These are phyloP conservation scores for Colletotrichum somersetense DNA, from an alignment of 2,329 filamentous ascomycete species.

Conservation along the genomic window DNA sequence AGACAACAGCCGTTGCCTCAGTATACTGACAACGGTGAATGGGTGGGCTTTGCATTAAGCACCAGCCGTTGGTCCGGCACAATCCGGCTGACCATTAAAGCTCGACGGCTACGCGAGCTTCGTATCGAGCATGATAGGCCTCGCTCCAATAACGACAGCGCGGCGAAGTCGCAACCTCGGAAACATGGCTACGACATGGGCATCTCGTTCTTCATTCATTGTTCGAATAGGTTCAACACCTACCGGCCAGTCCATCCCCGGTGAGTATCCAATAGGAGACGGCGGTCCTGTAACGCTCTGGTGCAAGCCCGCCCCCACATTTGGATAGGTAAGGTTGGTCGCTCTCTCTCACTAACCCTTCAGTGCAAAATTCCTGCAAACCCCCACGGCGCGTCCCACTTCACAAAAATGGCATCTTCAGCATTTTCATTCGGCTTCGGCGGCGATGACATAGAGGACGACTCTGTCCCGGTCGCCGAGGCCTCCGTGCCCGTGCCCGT, in stretches of 20 bases:
- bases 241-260: background rate
- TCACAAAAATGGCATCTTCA: conserved; percentile 47
- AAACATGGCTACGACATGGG: background rate
- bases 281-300: background rate
- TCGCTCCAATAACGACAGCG: background rate
- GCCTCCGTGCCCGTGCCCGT: conserved; percentile 43
- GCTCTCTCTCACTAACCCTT: conserved; percentile 2
- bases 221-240: background rate
- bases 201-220: background rate
- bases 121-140: background rate
- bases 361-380: conserved; percentile 29
- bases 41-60: background rate
- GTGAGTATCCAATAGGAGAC: conserved; percentile 13
- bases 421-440: conserved; percentile 72
- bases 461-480: conserved; percentile 44
- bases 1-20: background rate
- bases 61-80: background rate
- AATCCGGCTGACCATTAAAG: background rate
- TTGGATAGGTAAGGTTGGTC: conserved; percentile 14
- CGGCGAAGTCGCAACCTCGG: background rate
- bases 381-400: conserved; percentile 18
- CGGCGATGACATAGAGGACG: conserved; percentile 73
- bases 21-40: background rate
- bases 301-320: conserved; percentile 37
- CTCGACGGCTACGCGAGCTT: background rate